Conservation (phyloP, 2,329 filamentous ascomycete species). For the Claviceps maximensis region DNA sequence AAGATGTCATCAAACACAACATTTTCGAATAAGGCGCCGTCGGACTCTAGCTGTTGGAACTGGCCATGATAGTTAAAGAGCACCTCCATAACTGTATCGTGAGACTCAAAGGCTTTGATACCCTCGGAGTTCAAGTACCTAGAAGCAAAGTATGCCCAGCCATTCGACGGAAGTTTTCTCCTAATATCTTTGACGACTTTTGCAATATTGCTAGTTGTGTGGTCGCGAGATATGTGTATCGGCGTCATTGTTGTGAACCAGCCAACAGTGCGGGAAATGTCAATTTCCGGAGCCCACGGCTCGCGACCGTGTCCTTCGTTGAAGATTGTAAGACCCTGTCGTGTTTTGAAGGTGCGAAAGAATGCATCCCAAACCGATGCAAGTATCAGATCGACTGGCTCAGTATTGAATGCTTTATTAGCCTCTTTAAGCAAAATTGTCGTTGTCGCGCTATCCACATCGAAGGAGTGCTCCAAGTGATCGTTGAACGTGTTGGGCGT, state of each 20-base stretch:
- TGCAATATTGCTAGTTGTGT: not conserved
- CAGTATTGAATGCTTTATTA: conserved; percentile 10
- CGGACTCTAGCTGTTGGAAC: conserved; percentile 8
- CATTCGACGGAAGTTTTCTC: conserved; percentile 1
- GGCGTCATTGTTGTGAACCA: conserved; percentile 23
- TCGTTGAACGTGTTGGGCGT: conserved; percentile 1
- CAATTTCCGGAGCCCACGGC: conserved; percentile 14
- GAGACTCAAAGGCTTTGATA: not conserved
- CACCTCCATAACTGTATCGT: conserved; percentile 3
- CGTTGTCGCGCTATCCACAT: not conserved
- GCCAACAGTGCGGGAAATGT: conserved; percentile 22
- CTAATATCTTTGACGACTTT: conserved; percentile 1
- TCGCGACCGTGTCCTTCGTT: conserved; percentile 16
- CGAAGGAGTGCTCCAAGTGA: conserved; percentile 2
- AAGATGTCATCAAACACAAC: conserved; percentile 1
- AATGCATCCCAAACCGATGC: conserved; percentile 19
- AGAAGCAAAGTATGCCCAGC: conserved; percentile 3
- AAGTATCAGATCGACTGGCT: conserved; percentile 21
- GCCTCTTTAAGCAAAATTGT: not conserved
- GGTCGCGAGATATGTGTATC: not conserved
- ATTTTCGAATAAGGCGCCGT: conserved; percentile 8
- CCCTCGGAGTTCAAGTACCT: conserved; percentile 1
- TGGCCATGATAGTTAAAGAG: conserved; percentile 5
- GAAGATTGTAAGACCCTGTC: conserved; percentile 17
- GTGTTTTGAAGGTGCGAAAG: conserved; percentile 14